Conservation (phyloP, 352 stramenopile genomes). For the Globisporangium perplexum region DNA sequence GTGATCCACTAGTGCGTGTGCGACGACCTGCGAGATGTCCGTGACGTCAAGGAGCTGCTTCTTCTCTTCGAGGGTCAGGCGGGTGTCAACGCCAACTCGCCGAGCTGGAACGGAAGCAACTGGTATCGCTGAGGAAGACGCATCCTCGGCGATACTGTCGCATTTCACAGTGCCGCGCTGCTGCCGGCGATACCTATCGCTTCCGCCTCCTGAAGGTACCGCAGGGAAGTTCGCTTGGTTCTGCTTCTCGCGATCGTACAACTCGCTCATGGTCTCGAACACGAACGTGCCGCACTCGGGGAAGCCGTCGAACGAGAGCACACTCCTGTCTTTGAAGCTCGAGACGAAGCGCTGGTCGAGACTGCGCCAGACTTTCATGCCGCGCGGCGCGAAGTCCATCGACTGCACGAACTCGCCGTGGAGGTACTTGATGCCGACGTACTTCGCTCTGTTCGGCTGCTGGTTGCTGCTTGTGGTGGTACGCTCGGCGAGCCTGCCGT, state of each 20-base stretch:
- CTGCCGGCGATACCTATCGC: neutral
- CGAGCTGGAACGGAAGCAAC: neutral
- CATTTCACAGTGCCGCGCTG: no score
- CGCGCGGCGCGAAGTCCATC: slow-evolving; percentile 14
- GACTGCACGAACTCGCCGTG: slow-evolving; percentile 18
- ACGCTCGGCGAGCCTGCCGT: neutral
- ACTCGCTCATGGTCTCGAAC: slow-evolving; percentile 20
- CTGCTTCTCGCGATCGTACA: slow-evolving; percentile 18
- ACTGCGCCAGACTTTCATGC: slow-evolving; percentile 12
- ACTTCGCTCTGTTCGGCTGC: neutral
- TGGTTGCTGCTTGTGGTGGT: neutral
- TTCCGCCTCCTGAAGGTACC: neutral
- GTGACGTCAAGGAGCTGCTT: slow-evolving; percentile 14
- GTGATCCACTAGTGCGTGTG: slow-evolving; percentile 14
- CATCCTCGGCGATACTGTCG: neutral
- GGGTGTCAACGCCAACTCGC: slow-evolving; percentile 6
- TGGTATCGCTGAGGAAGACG: neutral
- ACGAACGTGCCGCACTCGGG: slow-evolving; percentile 20
- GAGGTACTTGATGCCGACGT: slow-evolving; percentile 21
- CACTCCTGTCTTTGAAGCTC: slow-evolving; percentile 13
- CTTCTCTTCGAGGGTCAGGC: slow-evolving; percentile 18
- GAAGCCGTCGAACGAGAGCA: slow-evolving; percentile 21
- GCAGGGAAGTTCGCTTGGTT: neutral
- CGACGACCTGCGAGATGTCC: slow-evolving; percentile 14
- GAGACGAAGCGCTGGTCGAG: slow-evolving; percentile 16